Evolutionary conservation across 495 filamentous ascomycete genomes (phyloP).

Genomic region (Immersiella caudata): DNA sequence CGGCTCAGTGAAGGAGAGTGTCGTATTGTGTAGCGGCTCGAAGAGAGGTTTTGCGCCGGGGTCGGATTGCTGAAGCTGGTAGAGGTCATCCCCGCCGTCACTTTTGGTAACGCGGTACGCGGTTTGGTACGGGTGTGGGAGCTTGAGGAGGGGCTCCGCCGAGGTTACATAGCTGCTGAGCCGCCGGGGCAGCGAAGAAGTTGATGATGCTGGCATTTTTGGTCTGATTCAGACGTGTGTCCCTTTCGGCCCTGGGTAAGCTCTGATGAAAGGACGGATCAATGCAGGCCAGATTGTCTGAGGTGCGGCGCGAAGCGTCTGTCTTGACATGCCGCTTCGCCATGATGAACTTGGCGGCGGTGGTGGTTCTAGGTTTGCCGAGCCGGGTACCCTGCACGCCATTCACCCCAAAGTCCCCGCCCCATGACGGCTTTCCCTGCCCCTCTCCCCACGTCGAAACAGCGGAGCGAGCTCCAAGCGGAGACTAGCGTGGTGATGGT

Average conservation of each 20-base stretch:
- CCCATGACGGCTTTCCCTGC: too few species aligned
- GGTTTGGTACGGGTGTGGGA: constrained; percentile 51
- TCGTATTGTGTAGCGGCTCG: constrained; percentile 40
- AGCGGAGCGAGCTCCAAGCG: constrained; percentile 7
- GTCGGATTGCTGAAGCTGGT: constrained; percentile 30
- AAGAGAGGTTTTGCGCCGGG: constrained; percentile 22
- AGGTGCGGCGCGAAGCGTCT: too few species aligned
- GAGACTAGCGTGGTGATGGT: background rate
- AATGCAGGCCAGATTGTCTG: background rate
- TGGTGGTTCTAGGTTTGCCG: too few species aligned
- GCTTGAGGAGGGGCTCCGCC: constrained; percentile 46
- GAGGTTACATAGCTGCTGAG: constrained; percentile 34
- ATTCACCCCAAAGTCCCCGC: too few species aligned
- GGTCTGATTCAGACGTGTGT: background rate
- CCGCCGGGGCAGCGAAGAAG: constrained; percentile 24
- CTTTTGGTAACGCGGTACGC: constrained; percentile 40
- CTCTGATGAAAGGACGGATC: background rate
- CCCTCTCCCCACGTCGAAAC: background rate
- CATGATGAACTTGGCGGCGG: too few species aligned
- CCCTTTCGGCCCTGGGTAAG: background rate
- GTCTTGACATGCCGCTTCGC: too few species aligned
- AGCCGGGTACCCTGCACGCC: too few species aligned
- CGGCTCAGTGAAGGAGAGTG: constrained; percentile 47
- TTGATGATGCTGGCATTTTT: constrained; percentile 11
- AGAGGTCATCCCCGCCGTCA: constrained; percentile 22